Conservation (phyloP, 441 rosid species). For the Aleurites moluccanus region DNA sequence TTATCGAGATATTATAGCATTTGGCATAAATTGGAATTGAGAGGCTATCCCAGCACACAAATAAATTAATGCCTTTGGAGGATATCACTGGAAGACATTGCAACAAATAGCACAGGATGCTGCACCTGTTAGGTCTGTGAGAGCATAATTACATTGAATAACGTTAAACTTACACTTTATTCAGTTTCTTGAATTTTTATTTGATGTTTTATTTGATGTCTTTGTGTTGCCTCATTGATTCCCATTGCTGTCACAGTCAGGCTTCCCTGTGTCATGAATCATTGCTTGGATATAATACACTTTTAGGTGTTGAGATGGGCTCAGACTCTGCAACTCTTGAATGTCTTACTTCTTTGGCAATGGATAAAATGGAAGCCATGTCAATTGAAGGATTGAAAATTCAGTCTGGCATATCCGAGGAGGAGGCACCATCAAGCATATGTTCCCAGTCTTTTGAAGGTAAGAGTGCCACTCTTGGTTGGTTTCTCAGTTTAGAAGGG, state of each 20-base stretch:
- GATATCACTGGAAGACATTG: conserved; percentile 55
- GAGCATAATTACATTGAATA: conserved; percentile 8
- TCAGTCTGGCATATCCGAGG: conserved; percentile 65
- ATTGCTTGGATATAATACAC: conserved; percentile 25
- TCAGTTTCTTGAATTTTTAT: neutral
- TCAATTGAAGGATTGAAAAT: conserved; percentile 63
- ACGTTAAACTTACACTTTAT: neutral
- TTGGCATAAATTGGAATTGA: conserved; percentile 53
- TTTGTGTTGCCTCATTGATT: conserved; percentile 13
- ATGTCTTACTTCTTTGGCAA: conserved; percentile 41
- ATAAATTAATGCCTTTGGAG: conserved; percentile 64
- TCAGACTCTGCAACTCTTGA: conserved; percentile 38
- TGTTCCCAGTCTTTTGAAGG: conserved; percentile 31
- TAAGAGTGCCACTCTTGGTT: conserved; percentile 21
- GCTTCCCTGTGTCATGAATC: conserved; percentile 24
- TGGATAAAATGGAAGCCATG: conserved; percentile 54
- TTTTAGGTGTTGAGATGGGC: conserved; percentile 21
- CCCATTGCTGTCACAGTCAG: conserved; percentile 32
- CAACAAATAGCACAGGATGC: conserved; percentile 47
- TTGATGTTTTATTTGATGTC: neutral
- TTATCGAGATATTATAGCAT: conserved; percentile 52
- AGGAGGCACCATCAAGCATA: conserved; percentile 52
- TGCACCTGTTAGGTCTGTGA: conserved; percentile 42
- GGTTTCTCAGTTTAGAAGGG: conserved; percentile 31
- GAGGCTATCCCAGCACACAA: conserved; percentile 41